phyloP scores from a whole-genome alignment of 2,329 filamentous ascomycete genomes.

The Gaeumannomyces sp. region DNA sequence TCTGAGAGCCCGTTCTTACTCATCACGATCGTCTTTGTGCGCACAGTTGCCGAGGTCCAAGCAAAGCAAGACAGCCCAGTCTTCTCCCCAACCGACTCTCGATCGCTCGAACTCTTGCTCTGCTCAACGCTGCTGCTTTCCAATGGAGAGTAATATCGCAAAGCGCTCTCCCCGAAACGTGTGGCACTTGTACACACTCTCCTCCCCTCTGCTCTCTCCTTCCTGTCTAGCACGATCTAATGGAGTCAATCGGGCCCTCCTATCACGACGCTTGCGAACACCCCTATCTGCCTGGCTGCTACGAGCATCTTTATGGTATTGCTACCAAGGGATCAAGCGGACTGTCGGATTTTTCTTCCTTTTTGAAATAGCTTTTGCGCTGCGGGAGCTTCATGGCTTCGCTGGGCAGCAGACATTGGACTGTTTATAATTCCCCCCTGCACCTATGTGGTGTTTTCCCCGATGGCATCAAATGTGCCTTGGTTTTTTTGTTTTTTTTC shows the following conservation, averaged over 20 bases:
- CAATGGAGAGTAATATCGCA: slow-evolving; percentile 15
- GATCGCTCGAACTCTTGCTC: slow-evolving; percentile 39
- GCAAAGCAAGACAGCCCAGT: slow-evolving; percentile 44
- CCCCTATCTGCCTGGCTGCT: neutral
- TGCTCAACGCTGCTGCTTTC: slow-evolving; percentile 36
- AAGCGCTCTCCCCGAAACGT: neutral
- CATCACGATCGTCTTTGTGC: neutral
- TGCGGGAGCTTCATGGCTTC: neutral
- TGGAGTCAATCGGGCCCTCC: neutral
- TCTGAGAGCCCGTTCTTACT: neutral
- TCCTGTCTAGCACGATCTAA: neutral
- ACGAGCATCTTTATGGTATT: neutral
- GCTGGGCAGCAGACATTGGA: neutral
- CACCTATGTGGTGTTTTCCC: neutral
- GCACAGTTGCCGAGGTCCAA: slow-evolving; percentile 31
- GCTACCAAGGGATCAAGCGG: neutral
- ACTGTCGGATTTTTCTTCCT: neutral
- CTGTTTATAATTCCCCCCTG: neutral
- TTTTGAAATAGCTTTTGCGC: neutral
- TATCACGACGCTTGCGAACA: neutral
- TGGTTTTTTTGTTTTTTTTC: neutral
- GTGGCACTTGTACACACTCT: neutral
- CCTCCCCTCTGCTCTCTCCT: neutral
- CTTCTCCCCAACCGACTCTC: slow-evolving; percentile 43
- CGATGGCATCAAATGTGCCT: neutral